Percentiles rank a stretch among this genome's conserved stretches.
These are phyloP conservation scores for Phellinidium pouzarii DNA, from an alignment of 1,284 basidiomycete genomes.

Conservation along the genomic window DNA sequence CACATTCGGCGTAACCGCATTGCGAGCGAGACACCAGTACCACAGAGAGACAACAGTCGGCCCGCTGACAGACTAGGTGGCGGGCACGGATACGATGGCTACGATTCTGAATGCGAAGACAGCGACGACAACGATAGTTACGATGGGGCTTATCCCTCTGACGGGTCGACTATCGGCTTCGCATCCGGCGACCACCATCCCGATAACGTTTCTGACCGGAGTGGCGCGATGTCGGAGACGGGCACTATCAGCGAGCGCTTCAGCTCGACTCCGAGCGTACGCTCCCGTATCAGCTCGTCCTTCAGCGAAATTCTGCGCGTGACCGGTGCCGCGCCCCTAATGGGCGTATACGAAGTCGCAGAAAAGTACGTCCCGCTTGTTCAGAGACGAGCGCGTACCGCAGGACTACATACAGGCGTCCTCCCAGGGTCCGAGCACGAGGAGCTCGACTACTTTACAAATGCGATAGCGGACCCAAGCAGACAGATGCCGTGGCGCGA, in stretches of 20 bases:
- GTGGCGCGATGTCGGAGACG: constrained; percentile 3
- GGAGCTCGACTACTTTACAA: neutral
- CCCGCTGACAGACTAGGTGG: constrained; percentile 2
- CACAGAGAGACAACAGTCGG: neutral
- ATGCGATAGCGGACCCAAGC: neutral
- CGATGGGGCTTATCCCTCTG: constrained; percentile 7
- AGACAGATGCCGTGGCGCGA: neutral
- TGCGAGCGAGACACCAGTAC: neutral
- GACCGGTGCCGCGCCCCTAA: constrained; percentile 5
- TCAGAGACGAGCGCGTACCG: neutral
- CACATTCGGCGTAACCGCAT: constrained; percentile 9
- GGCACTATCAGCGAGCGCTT: neutral
- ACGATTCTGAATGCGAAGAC: neutral
- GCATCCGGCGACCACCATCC: neutral
- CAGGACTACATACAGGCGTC: neutral
- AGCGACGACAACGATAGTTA: neutral
- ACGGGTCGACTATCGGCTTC: constrained; percentile 4
- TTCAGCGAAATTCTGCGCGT: constrained; percentile 8
- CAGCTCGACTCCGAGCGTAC: neutral
- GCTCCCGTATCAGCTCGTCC: neutral
- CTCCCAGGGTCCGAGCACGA: neutral
- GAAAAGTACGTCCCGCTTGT: constrained; percentile 11
- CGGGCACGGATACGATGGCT: constrained; percentile 2
- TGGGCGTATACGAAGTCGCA: constrained; percentile 2
- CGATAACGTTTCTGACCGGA: neutral